Conservation (phyloP, 345 rosid genomes). For the Hibiscus syriacus region DNA sequence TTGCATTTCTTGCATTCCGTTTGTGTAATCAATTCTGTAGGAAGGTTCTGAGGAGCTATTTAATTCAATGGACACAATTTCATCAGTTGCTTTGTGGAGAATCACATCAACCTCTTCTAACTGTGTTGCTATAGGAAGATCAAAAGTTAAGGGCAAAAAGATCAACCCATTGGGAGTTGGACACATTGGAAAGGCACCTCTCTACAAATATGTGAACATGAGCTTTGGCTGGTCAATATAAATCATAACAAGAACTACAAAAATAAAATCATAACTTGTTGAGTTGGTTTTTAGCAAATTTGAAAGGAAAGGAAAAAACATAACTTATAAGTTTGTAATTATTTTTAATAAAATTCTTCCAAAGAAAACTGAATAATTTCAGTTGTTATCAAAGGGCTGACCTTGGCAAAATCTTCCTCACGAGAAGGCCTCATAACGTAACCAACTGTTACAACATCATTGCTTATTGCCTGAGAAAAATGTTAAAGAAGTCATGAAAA, state of each 20-base stretch:
- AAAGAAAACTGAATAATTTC: neutral
- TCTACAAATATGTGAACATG: slow-evolving; percentile 38
- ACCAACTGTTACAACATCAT: slow-evolving; percentile 49
- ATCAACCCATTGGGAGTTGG: slow-evolving; percentile 70
- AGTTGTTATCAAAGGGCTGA: slow-evolving; percentile 19
- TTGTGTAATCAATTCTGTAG: slow-evolving; percentile 44
- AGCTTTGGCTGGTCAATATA: slow-evolving; percentile 8
- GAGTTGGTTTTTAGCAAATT: neutral
- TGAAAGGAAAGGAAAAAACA: neutral
- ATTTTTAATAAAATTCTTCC: neutral
- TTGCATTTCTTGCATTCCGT: slow-evolving; percentile 72
- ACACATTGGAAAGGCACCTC: slow-evolving; percentile 79
- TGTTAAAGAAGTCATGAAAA: slow-evolving; percentile 5
- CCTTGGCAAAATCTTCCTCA: slow-evolving; percentile 82
- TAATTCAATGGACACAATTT: slow-evolving; percentile 61
- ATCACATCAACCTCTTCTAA: slow-evolving; percentile 57
- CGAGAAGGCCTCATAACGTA: slow-evolving; percentile 90
- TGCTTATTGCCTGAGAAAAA: slow-evolving; percentile 43
- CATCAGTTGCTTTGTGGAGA: slow-evolving; percentile 95
- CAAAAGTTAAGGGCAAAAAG: slow-evolving; percentile 68
- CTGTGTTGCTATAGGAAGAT: slow-evolving; percentile 58
- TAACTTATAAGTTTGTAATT: neutral
- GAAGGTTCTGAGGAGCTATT: slow-evolving; percentile 32
- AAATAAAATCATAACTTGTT: neutral
- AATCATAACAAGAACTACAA: slow-evolving; percentile 3